A percentile compares a stretch with the other conserved stretches of the same genome.
phyloP scores from a whole-genome alignment of 108 stramenopile species.

The Bacterosira constricta region DNA sequence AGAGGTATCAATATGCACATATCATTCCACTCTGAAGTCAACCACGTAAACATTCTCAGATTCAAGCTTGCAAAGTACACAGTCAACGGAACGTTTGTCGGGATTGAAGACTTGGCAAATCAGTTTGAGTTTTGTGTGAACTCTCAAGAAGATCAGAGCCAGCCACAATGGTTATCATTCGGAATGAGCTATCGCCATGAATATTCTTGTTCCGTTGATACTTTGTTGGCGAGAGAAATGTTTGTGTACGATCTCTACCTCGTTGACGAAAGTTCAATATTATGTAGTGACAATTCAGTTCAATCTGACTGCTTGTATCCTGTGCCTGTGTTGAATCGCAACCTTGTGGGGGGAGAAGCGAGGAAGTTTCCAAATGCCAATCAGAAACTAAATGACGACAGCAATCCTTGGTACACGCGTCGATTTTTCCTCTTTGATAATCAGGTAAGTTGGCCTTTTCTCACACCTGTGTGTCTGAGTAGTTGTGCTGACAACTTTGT shows the following conservation, averaged over 20 bases:
- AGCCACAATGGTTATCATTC: constrained; percentile 42
- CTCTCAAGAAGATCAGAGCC: constrained; percentile 10
- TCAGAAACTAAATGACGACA: constrained; percentile 31
- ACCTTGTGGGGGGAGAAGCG: constrained; percentile 33
- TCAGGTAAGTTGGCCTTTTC: constrained; percentile 15
- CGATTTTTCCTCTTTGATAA: constrained; percentile 81
- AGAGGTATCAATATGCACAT: constrained; percentile 57
- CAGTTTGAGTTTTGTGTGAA: constrained; percentile 70
- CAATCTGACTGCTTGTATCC: constrained; percentile 56
- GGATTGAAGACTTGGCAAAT: constrained; percentile 56
- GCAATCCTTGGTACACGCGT: constrained; percentile 65
- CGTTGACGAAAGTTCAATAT: constrained; percentile 56
- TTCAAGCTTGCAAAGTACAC: constrained; percentile 67
- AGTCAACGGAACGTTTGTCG: constrained; percentile 71
- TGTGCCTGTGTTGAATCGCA: constrained; percentile 60
- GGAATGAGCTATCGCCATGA: constrained; percentile 42
- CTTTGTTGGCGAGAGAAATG: constrained; percentile 50
- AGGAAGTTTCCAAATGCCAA: constrained; percentile 56
- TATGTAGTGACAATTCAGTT: constrained; percentile 10
- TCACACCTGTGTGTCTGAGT: not conserved
- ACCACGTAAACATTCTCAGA: constrained; percentile 20
- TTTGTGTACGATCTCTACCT: constrained; percentile 77
- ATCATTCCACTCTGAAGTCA: constrained; percentile 28
- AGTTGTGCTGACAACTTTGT: not conserved
- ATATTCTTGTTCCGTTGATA: constrained; percentile 55